Base-by-base conservation (phyloP, 2,329 filamentous ascomycete species). In the Onygenales sp. region DNA sequence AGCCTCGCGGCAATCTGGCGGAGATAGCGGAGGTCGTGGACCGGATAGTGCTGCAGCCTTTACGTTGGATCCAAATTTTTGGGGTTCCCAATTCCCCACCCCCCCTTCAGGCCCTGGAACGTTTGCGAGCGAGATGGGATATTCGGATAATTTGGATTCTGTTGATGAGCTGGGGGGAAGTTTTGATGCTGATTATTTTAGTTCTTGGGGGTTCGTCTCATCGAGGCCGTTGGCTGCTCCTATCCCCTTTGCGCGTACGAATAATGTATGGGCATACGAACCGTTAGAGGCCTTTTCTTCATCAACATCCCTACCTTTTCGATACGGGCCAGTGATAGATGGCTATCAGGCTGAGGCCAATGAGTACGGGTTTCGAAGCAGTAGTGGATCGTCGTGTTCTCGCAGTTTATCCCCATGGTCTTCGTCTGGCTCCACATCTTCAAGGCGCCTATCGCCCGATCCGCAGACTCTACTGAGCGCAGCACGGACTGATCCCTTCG, bases 401-500 rank as follows among this genome's bases (percentile, higher is more conserved):
- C 42, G 14, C 7, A 37, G 50, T 39, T 37, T 46, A 13, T 49
- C 46, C 17, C 13, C 50, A 14, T 36, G 50, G 50, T 44, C 40
- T 4, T 33, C 50, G 4, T 51, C 39, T 17, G 14, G 11, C 49
- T 43, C 27, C n/a, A 21, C 34, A 6, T 52, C 50, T 8, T 39
- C 31, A 8, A 31, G 11, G n/a, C 21, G 39, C 1, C 27, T 42
- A 14, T 51, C 49, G 6, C 57, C 59, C 11, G 64, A 66, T 13
- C 67, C 68, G 10, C 61, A 60, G 52, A 64, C 64, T 3, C 59
- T 68, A 1, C 57, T 70, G 34, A 70, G 65, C 48, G 69, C 69
- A 34, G 64, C 70, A 10, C 63, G 64, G 27, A 71, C 66, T 10
- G 66, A 71, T 49, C 66, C 69, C 0, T 71, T 71, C 56, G 66